Conservation (phyloP, 495 filamentous ascomycete species). For the Trichoderma reesei region DNA sequence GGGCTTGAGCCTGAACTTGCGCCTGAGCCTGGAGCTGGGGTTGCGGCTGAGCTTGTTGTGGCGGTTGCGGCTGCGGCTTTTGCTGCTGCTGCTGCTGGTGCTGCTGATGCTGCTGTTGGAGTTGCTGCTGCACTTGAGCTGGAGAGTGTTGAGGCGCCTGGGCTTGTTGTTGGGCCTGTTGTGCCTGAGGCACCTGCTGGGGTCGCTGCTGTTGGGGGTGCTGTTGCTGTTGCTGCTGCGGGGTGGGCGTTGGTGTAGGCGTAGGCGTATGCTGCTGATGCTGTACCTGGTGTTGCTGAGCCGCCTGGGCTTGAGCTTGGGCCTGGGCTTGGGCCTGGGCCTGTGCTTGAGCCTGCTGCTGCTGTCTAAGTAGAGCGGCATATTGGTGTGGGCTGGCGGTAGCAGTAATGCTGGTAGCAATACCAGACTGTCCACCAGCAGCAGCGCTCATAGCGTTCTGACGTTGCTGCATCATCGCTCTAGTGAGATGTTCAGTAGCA, state of each 20-base stretch:
- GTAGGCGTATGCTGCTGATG: slow-evolving; percentile 8
- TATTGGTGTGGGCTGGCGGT: slow-evolving; percentile 53
- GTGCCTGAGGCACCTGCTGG: slow-evolving; percentile 40
- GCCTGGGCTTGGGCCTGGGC: slow-evolving; percentile 14
- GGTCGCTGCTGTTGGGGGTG: slow-evolving; percentile 57
- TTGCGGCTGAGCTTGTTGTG: slow-evolving; percentile 14
- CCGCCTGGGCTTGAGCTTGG: slow-evolving; percentile 11
- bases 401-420: slow-evolving; percentile 20
- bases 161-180: slow-evolving; percentile 32
- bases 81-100: slow-evolving; percentile 15
- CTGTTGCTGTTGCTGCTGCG: slow-evolving; percentile 32
- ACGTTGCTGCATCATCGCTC: slow-evolving; percentile 20
- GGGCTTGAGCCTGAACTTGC: slow-evolving; percentile 9
- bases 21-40: slow-evolving; percentile 11
- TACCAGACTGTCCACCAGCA: slow-evolving; percentile 28
- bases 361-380: slow-evolving; percentile 61
- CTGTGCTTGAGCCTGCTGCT: slow-evolving; percentile 42
- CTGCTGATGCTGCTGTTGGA: slow-evolving; percentile 47
- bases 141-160: slow-evolving; percentile 20
- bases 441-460: slow-evolving; percentile 55
- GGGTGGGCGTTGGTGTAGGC: slow-evolving; percentile 39
- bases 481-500: slow-evolving; percentile 46
- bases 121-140: slow-evolving; percentile 9
- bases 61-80: slow-evolving; percentile 25
- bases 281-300: slow-evolving; percentile 11